Base-by-base conservation (phyloP, 129 eudicot genomes). In the Oenanthe sinensis region DNA sequence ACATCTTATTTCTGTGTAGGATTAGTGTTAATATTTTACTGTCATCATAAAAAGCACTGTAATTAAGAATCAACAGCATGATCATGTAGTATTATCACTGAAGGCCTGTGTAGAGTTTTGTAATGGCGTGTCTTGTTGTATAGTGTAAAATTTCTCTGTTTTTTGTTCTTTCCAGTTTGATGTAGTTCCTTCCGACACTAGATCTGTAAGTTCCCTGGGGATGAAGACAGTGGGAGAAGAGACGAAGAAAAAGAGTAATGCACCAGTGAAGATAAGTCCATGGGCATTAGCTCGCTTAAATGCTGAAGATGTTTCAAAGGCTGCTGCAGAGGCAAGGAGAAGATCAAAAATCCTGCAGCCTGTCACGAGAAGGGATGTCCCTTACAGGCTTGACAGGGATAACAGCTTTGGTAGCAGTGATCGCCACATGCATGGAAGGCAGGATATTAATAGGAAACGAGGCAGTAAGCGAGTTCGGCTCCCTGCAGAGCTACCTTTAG, bases 281-380 rank as follows among this genome's bases (percentile, higher is more conserved):
- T 96, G 97, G 99, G 85, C 99, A 46, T 78, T 96, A 76, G 97
- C 99, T 49, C 91, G 99, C 49, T 83, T 96, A 62, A 96, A 92
- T 55, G 95, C 97, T 6, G 95, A 96, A 70, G 99, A 96, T 43
- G 97, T 96, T 12, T 83, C 99, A 1, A 96, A 90, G 83, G 96
- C 95, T 60, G 99, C 99, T 79, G 92, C 97, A 22, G 99, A 96
- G 84, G 97, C 97, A 71, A 90, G 99, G 83, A 96, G 90, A 81
- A 96, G 89, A 81, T 96, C 99, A 74, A 96, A 90, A 84, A 96
- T 96, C 77, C 78, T 96, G 24, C 91, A 88, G 62, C 99, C 99
- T 5, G 85, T 96, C 17, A 75, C 80, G 39, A 87, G 90, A 76
- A 89, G 78, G 30, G 91, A 90, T 45, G 52, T 76, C 22, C 85